Percentiles rank a stretch among this genome's conserved stretches.
These are phyloP conservation scores for Didymosphaeria variabile DNA, from an alignment of 2,329 filamentous ascomycete genomes.

Conservation along the genomic window DNA sequence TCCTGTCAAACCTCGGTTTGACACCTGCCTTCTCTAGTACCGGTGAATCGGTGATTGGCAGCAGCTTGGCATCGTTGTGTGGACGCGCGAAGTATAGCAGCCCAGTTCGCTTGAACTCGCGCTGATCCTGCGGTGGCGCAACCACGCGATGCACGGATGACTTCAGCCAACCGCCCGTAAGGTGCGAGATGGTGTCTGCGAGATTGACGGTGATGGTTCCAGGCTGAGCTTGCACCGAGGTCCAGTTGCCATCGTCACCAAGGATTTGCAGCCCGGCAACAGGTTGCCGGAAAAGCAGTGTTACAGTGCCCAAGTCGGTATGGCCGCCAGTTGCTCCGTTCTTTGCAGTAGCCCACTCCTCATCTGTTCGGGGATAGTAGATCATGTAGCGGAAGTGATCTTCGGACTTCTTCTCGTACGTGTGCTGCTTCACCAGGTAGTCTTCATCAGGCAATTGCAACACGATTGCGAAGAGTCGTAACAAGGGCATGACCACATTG, in stretches of 20 bases:
- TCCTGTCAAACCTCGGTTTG: slow-evolving; percentile 49
- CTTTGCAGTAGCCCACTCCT: slow-evolving; percentile 56
- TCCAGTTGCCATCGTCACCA: slow-evolving; percentile 51
- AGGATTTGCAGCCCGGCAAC: slow-evolving; percentile 66
- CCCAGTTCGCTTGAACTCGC: slow-evolving; percentile 59
- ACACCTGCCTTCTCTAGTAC: slow-evolving; percentile 47
- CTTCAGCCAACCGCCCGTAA: slow-evolving; percentile 57
- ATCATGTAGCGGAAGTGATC: slow-evolving; percentile 72
- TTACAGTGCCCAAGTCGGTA: slow-evolving; percentile 66
- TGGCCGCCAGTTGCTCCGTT: slow-evolving; percentile 61
- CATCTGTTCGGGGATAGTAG: slow-evolving; percentile 60
- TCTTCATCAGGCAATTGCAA: slow-evolving; percentile 69
- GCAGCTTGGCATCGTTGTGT: slow-evolving; percentile 50
- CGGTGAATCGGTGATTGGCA: slow-evolving; percentile 50
- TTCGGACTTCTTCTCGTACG: slow-evolving; percentile 66
- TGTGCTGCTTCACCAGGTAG: slow-evolving; percentile 64
- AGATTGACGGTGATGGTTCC: slow-evolving; percentile 54
- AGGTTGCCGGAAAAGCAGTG: slow-evolving; percentile 67
- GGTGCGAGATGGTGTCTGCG: slow-evolving; percentile 51
- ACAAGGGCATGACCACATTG: slow-evolving; percentile 65
- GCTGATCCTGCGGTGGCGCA: slow-evolving; percentile 59
- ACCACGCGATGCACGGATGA: slow-evolving; percentile 60
- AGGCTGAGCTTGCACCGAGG: slow-evolving; percentile 52
- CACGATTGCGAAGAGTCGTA: slow-evolving; percentile 68
- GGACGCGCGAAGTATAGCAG: slow-evolving; percentile 61